Evolutionary conservation across 495 filamentous ascomycete species (phyloP).

Genomic region (Penicillium taxi): DNA sequence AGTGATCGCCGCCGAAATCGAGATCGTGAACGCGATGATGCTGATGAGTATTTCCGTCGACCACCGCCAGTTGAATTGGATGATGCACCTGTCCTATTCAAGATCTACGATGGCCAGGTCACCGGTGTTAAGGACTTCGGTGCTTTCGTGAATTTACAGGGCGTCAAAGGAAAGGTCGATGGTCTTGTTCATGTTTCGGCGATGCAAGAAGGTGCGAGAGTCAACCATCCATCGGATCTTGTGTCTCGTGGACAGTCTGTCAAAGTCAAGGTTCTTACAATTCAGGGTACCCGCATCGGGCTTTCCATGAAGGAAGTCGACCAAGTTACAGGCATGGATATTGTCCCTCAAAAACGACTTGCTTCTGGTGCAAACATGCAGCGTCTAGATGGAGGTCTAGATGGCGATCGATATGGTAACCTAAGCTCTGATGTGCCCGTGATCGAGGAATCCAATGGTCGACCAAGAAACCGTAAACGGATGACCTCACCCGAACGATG

Average conservation of each 20-base stretch:
- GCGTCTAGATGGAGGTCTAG: slow-evolving; percentile 52
- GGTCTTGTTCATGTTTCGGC: slow-evolving; percentile 94
- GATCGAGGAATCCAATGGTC: slow-evolving; percentile 54
- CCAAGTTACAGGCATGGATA: slow-evolving; percentile 77
- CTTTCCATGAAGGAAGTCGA: slow-evolving; percentile 97
- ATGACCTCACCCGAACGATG: slow-evolving; percentile 94
- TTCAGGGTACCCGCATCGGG: slow-evolving; percentile 70
- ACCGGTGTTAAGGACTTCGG: slow-evolving; percentile 94
- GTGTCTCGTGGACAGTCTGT: slow-evolving; percentile 73
- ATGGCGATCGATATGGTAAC: slow-evolving; percentile 50
- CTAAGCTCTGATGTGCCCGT: slow-evolving; percentile 53
- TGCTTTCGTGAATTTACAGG: slow-evolving; percentile 85
- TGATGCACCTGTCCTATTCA: slow-evolving; percentile 71
- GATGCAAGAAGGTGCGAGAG: slow-evolving; percentile 77
- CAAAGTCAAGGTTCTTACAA: slow-evolving; percentile 87
- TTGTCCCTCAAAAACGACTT: slow-evolving; percentile 71
- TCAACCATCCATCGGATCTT: slow-evolving; percentile 87
- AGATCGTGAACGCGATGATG: slow-evolving; percentile 48
- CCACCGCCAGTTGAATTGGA: slow-evolving; percentile 75
- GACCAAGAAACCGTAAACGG: slow-evolving; percentile 63
- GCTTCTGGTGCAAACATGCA: slow-evolving; percentile 91
- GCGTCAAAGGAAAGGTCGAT: slow-evolving; percentile 80
- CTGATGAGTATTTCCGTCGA: no score
- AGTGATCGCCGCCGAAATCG: slow-evolving; percentile 30
- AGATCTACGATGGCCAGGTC: slow-evolving; percentile 82